Percentiles rank a stretch among this genome's conserved stretches.
phyloP scores from a whole-genome alignment of 2,329 filamentous ascomycete genomes.

The Chaetomium olivaceum region DNA sequence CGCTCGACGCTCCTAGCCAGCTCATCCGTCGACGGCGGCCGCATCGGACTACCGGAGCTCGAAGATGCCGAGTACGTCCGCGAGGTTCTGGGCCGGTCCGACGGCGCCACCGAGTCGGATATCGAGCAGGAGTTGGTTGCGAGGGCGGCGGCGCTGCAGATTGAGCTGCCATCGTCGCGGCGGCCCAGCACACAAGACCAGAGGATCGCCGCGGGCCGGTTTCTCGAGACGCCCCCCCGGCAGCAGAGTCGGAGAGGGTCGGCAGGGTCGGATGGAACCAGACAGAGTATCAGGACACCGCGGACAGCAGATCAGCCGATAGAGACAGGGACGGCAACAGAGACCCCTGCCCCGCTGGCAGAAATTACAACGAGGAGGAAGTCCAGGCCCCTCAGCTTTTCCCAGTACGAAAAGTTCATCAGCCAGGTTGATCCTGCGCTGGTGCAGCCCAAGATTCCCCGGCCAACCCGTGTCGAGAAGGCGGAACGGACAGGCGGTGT shows the following conservation, averaged over 20 bases:
- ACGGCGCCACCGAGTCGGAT: conserved; percentile 42
- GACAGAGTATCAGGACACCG: conserved; percentile 45
- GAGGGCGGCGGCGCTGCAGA: conserved; percentile 42
- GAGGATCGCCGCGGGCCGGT: conserved; percentile 40
- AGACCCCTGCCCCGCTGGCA: conserved; percentile 32
- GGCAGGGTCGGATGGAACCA: conserved; percentile 43
- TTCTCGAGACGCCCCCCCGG: not conserved
- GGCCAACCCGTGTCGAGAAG: conserved; percentile 25
- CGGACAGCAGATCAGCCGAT: conserved; percentile 43
- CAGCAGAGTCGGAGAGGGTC: conserved; percentile 49
- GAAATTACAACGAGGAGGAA: conserved; percentile 37
- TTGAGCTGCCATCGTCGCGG: conserved; percentile 35
- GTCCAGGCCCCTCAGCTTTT: conserved; percentile 48
- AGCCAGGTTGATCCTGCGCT: conserved; percentile 46
- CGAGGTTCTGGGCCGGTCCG: conserved; percentile 43
- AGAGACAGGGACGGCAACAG: conserved; percentile 35
- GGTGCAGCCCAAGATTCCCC: conserved; percentile 44
- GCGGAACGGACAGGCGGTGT: conserved; percentile 39
- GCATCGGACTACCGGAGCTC: conserved; percentile 39
- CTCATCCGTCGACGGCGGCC: conserved; percentile 10
- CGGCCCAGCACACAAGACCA: conserved; percentile 40
- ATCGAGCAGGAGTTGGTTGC: conserved; percentile 41
- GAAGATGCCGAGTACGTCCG: conserved; percentile 43
- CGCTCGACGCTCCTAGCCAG: conserved; percentile 25
- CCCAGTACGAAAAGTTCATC: conserved; percentile 55